Evolutionary conservation across 192 early-diverging fungal species (phyloP).

Genomic region (Chytriomyces hyalinus): DNA sequence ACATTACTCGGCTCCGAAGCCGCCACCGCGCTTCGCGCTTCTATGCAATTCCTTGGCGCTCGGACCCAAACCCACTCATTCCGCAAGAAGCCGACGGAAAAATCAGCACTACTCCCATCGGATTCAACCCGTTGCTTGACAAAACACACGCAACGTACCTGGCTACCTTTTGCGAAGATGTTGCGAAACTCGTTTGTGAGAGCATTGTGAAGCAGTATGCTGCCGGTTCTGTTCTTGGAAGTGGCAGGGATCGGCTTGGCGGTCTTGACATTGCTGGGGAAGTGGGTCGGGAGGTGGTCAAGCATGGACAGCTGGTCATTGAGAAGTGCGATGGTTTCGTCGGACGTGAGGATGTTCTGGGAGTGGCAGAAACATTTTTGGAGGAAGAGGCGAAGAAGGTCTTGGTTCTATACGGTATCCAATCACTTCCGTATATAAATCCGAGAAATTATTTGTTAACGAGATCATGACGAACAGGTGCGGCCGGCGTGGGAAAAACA

Average conservation of each 20-base stretch:
- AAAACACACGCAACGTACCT: constrained; percentile 29
- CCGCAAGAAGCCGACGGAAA: too few species aligned
- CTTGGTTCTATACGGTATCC: constrained; percentile 32
- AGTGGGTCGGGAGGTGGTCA: constrained; percentile 23
- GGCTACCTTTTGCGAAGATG: constrained; percentile 31
- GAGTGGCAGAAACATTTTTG: constrained; percentile 16
- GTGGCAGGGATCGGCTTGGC: not conserved
- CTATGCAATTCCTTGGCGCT: constrained; percentile 39
- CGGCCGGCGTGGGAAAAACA: constrained; percentile 38
- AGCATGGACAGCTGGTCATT: constrained; percentile 18
- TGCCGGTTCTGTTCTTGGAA: not conserved
- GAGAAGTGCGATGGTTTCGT: constrained; percentile 33
- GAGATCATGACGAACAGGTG: constrained; percentile 7
- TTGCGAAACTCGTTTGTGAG: constrained; percentile 28
- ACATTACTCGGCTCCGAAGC: constrained; percentile 28
- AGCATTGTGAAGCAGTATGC: constrained; percentile 34
- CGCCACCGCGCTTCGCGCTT: constrained; percentile 33
- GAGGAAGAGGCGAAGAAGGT: not conserved
- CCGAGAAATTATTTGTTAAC: not conserved
- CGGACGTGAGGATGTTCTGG: constrained; percentile 16
- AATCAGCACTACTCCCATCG: not conserved
- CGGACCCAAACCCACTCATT: not conserved
- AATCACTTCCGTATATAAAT: not conserved
- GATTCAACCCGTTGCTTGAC: constrained; percentile 26
- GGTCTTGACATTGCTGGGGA: not conserved